Evolutionary conservation across 305 asterid species (phyloP), one percentile per base, ranked within the genome.

Genomic region (Ilex paraguariensis): DNA sequence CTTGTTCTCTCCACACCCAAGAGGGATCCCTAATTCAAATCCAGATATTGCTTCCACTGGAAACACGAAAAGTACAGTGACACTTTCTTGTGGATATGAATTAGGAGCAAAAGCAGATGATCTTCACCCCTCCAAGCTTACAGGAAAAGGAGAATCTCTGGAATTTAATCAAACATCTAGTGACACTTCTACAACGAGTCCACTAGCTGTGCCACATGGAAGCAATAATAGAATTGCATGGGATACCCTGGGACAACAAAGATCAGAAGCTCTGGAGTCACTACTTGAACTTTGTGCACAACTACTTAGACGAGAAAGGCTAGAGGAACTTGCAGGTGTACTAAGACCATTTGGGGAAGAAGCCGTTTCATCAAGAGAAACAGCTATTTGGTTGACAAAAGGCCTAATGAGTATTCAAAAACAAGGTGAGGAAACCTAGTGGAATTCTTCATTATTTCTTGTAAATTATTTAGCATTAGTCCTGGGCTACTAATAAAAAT

Each of bases 301-400:
- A 65, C 84, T 90, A 61, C 84, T 90, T 54, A 83, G 85, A 71
- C 79, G 79, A 42, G 83, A 85, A 70, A 82, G 86, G 79, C 66
- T 87, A 3, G 91, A 90, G 57, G 97, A 90, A 53, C 91, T 90
- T 12, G 94, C 85, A 0, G 97, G 95, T 10, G 83, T 90, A 54
- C 66, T 90, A 61, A 81, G 79, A 53, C 94, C 97, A 15, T 83
- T 90, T 15, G 97, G 87, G 16, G 90, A 84, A 17, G 92, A 84
- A 65, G 87, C 79, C 28, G 94, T 78, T 50, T 90, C 97, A 3
- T 90, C 95, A 6, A 90, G 90, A 84, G 97, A 90, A 68, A 90
- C 97, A 57, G 87, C 97, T 3, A 90, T 84, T 42, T 90, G 97
- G 97, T 68, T 90, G 71, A 84, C 97, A 6, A 84, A 90, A 58